Evolutionary conservation across 164 flowering plant species (phyloP).

Genomic region (Echeveria elegans): DNA sequence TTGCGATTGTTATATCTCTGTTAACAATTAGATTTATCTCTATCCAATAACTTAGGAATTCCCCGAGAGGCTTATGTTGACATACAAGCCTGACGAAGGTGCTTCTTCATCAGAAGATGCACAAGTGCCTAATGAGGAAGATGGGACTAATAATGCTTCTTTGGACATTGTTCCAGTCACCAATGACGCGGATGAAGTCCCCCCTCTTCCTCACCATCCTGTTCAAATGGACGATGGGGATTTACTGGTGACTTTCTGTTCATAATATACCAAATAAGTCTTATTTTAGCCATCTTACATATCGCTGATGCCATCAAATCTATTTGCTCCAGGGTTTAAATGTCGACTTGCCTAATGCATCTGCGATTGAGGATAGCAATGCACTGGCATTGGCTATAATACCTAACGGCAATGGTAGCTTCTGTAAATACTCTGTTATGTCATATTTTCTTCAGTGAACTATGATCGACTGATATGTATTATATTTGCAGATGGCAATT

Average conservation of each 20-base stretch:
- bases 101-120: conserved; percentile 39
- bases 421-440: not conserved
- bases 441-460: not conserved
- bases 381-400: conserved; percentile 90
- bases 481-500: conserved; percentile 32
- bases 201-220: conserved; percentile 18
- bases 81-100: conserved; percentile 72
- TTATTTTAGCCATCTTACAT: conserved; percentile 5
- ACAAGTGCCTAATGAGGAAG: conserved; percentile 36
- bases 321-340: conserved; percentile 51
- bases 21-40: not conserved
- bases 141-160: conserved; percentile 22
- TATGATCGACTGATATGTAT: not conserved
- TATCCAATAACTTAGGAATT: conserved; percentile 38
- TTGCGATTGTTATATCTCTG: not conserved
- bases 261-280: conserved; percentile 1
- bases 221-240: conserved; percentile 51
- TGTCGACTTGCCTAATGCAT: conserved; percentile 39
- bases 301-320: not conserved
- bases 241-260: conserved; percentile 54
- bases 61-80: conserved; percentile 78
- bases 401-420: conserved; percentile 56
- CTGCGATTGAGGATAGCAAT: conserved; percentile 80
- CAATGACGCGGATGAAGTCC: conserved; percentile 16
- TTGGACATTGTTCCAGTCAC: conserved; percentile 27